Base-by-base conservation (phyloP, 225 moss, liverwort and hornwort species). In the Pseudisothecium myosuroides region DNA sequence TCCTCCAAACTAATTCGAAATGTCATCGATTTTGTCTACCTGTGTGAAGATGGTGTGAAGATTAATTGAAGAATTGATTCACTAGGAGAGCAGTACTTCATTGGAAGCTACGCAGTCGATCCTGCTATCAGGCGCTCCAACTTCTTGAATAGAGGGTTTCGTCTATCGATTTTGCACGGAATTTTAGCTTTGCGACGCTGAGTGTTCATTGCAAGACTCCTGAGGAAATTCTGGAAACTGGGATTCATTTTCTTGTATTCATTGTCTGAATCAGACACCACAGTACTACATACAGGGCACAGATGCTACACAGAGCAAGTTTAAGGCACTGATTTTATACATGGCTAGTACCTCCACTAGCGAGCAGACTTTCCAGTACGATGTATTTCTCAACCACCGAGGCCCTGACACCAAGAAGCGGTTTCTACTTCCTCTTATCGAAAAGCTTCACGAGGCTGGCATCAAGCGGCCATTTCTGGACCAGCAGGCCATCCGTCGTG, bases 371-470 rank as follows among this genome's bases (percentile, higher is more conserved):
- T 66, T 78, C 67, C n/a, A 52, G 37, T 68, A 79, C 31, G 60
- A 89, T 85, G 85, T 89, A 10, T 89, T 85, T 22, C 85, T 85
- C 59, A 89, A 89, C 79, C 61, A 89, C 47, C 84, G 89, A 58
- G 89, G 84, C 12, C 55, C 56, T 12, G 60, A 84, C 37, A 84
- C 61, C n/a, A 80, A 85, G 34, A 4, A 34, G 19, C 16, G 84
- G 84, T 84, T 89, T 67, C 29, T 84, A 37, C n/a, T 59, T 10
- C 89, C 77, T 45, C 84, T 76, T 26, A 17, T 59, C 47, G 2
- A 78, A 28, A 89, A 78, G 23, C 65, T 89, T 47, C 84, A 11
- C 31, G 59, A 84, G 69, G 79, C 85, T 31, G 56, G 77, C 47
- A 58, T 89, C 49, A 21, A 50, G 49, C 87, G 36, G 24, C 15